Percentiles rank a stretch among this genome's conserved stretches.
These are phyloP conservation scores for Diospyros lotus DNA, from an alignment of 148 eudicot species.

Conservation along the genomic window DNA sequence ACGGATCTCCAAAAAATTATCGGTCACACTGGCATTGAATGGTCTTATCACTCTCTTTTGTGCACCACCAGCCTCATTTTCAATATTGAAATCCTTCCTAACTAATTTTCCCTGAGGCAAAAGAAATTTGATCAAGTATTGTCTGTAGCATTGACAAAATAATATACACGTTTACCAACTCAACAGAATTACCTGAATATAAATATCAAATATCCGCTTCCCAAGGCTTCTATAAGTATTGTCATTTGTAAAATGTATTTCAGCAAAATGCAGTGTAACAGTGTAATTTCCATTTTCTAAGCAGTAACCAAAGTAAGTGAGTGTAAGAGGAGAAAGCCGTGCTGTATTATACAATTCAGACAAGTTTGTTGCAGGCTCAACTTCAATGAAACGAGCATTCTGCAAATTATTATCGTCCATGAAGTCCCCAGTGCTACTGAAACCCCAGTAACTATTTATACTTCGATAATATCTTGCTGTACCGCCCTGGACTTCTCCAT, in stretches of 20 bases:
- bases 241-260: slow-evolving; percentile 51
- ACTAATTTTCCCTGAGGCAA: slow-evolving; percentile 50
- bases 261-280: slow-evolving; percentile 69
- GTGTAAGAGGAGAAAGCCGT: slow-evolving; percentile 60
- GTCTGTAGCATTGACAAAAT: neutral
- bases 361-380: slow-evolving; percentile 19
- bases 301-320: slow-evolving; percentile 67
- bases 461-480: slow-evolving; percentile 35
- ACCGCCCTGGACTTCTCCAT: slow-evolving; percentile 48
- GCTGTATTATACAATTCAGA: slow-evolving; percentile 41
- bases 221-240: slow-evolving; percentile 58
- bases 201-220: slow-evolving; percentile 66
- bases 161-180: neutral
- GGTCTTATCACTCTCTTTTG: slow-evolving; percentile 30
- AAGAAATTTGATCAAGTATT: neutral
- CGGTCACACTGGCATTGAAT: slow-evolving; percentile 45
- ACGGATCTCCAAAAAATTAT: slow-evolving; percentile 50
- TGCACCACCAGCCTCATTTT: slow-evolving; percentile 55
- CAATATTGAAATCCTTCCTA: slow-evolving; percentile 56
- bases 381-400: slow-evolving; percentile 22
- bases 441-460: slow-evolving; percentile 49
- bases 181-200: slow-evolving; percentile 57
- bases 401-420: slow-evolving; percentile 48
- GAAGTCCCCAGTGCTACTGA: slow-evolving; percentile 75
- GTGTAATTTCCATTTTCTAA: slow-evolving; percentile 62